Evolutionary conservation across 2,329 filamentous ascomycete species (phyloP), one percentile per base, ranked within the genome.

Genomic region (Arthrobotrys musiformis): DNA sequence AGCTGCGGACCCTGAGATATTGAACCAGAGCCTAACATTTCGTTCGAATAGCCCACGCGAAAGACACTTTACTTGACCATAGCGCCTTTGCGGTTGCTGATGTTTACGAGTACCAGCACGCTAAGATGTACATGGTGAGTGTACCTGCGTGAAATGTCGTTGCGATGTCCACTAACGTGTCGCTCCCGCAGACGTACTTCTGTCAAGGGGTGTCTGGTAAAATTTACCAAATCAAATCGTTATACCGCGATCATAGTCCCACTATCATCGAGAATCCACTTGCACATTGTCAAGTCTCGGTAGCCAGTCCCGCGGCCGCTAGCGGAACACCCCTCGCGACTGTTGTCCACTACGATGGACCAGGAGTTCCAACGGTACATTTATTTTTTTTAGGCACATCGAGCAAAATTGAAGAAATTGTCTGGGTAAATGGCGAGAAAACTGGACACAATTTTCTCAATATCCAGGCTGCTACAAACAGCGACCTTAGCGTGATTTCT

Each of bases 61-160:
- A 30, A 30, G 58, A 62, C 11, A 37, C n/a, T 9, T 28, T 64
- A 1, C 40, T 50, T 15, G 15, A 68, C 19, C 19, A 48, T n/a
- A 42, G 35, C n/a, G 40, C 66, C n/a, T 60, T 54, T 22, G 54
- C 67, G 13, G 56, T 22, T 22, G 67, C 61, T 17, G 42, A 70
- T 50, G 56, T 70, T 8, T 70, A 62, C 26, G 67, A 70, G 35
- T 70, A 70, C 30, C 40, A 62, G 17, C 54, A 62, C 22, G 67
- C 40, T 9, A 70, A 70, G 33, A 70, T 70, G 67, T 70, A 70
- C 17, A 60, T 69, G 37, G 66, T 69, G 17, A 8, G 64, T 50
- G 6, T 11, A 26, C 5, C 22, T 3, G 9, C 19, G 19, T 24
- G 15, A 13, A 26, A 26, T 19, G 5, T 22, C 6, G 1, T 33